Conservation (phyloP, 208 protist species). For the Borovskyia barvae region DNA sequence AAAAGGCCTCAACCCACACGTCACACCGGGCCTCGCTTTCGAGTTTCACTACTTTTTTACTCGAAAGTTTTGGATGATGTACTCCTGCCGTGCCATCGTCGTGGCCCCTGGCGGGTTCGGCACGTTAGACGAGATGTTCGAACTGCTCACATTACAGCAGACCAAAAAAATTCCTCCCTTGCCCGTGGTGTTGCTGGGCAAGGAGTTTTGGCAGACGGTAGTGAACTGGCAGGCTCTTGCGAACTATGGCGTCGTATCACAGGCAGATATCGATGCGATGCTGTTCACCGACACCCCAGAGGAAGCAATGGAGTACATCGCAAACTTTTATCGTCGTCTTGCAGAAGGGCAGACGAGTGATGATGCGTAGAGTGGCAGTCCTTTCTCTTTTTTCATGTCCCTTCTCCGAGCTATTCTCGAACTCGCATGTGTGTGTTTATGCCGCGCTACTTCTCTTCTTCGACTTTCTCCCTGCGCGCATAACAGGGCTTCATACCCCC, state of each 20-base stretch:
- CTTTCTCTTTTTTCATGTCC: not conserved
- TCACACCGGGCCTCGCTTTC: conserved; percentile 86
- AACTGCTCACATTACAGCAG: conserved; percentile 89
- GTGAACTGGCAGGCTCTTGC: conserved; percentile 88
- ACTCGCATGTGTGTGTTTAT: not conserved
- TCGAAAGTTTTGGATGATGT: conserved; percentile 95
- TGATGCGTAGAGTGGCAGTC: not conserved
- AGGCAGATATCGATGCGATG: conserved; percentile 76
- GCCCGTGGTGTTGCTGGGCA: conserved; percentile 85
- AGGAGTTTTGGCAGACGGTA: conserved; percentile 86
- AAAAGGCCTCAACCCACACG: conserved; percentile 88
- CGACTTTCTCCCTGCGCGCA: too few relatives aligned
- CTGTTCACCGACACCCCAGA: conserved; percentile 86
- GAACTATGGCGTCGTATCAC: conserved; percentile 86
- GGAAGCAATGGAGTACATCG: conserved; percentile 81
- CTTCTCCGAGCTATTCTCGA: too few relatives aligned
- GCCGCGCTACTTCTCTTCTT: not conserved
- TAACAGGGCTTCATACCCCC: too few relatives aligned
- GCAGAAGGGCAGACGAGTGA: not conserved
- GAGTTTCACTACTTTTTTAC: conserved; percentile 96
- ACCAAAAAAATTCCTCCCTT: conserved; percentile 87
- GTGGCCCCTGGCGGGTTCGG: conserved; percentile 90
- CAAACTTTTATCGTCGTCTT: conserved; percentile 43
- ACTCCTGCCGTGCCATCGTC: conserved; percentile 89
- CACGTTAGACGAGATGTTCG: conserved; percentile 92